Conservation (phyloP, 495 filamentous ascomycete genomes). For the Oleoguttula mirabilis region DNA sequence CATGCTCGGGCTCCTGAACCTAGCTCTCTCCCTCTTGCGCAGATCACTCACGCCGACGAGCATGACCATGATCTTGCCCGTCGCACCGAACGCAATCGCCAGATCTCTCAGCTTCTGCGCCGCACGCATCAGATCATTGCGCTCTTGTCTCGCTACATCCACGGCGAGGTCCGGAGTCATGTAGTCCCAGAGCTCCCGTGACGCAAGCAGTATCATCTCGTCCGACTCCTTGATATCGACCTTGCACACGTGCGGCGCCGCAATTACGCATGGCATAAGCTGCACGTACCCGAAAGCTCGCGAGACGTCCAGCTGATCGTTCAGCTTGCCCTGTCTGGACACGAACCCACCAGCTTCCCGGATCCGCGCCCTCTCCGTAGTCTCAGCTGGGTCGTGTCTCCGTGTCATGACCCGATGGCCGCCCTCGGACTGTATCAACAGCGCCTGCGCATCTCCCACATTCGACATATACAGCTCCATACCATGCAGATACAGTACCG, state of each 20-base stretch:
- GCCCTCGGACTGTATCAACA: conserved; percentile 81
- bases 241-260: conserved; percentile 72
- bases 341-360: conserved; percentile 92
- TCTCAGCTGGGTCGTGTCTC: conserved; percentile 84
- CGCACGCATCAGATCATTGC: conserved; percentile 86
- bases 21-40: conserved; percentile 64
- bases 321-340: conserved; percentile 82
- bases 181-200: conserved; percentile 88
- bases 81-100: conserved; percentile 87
- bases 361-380: conserved; percentile 72
- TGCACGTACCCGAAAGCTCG: conserved; percentile 90
- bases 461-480: conserved; percentile 92
- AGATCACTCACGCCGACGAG: conserved; percentile 84
- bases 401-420: conserved; percentile 66
- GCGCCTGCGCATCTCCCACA: conserved; percentile 86
- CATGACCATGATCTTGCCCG: conserved; percentile 96
- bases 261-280: conserved; percentile 84
- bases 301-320: conserved; percentile 82
- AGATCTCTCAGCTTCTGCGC: conserved; percentile 90
- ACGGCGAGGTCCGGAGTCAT: conserved; percentile 76
- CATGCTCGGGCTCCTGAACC: conserved; percentile 62
- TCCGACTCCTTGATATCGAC: conserved; percentile 75
- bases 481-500: conserved; percentile 75
- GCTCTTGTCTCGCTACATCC: conserved; percentile 77
- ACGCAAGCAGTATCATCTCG: conserved; percentile 85